Evolutionary conservation across 164 flowering plant species (phyloP), one percentile per base, ranked within the genome.

Genomic region (Aristolochia fimbriata): DNA sequence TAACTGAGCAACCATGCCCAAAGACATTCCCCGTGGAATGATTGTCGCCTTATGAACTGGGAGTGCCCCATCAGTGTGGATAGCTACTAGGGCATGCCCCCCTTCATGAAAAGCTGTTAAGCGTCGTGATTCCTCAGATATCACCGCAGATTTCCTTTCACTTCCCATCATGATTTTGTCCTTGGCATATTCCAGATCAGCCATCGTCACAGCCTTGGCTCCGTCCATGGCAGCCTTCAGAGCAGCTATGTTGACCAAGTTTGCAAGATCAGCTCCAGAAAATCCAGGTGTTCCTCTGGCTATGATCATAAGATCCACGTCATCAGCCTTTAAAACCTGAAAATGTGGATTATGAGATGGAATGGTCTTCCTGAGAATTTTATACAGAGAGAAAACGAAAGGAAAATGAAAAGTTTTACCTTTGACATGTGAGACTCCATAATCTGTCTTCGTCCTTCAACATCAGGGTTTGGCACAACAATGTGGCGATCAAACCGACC

Each of bases 221-320:
- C 94, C 96, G 55, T 87, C 96, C 91, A 86, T 89, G 4, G 96
- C 94, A 62, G 96, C 96, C 70, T 86, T 86, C 14, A 89, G 78
- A 62, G 99, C 99, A 54, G 97, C 97, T 52, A 84, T 69, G 64
- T 94, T 94, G 24, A 91, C 84, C 71, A 94, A 68, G 55, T 94
- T 94, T 43, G 99, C 99, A 49, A 94, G 87, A 70, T 94, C 99
- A 49, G 97, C 95, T 59, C 90, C 93, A 15, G 91, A 86, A 66
- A 84, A 85, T 11, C 88, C 93, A 20, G 88, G 91, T 27, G 99
- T 91, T 33, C 99, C 99, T 73, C 99, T 73, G n/a, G 99, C 99
- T 52, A 94, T 87, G 56, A 94, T 82, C 86, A 69, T 84, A 62
- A 91, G 70, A 74, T 94, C 99, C 31, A 94, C 97, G 77, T 94